Evolutionary conservation across 306 rosid species (phyloP).

Genomic region (Cicer cuneatum): DNA sequence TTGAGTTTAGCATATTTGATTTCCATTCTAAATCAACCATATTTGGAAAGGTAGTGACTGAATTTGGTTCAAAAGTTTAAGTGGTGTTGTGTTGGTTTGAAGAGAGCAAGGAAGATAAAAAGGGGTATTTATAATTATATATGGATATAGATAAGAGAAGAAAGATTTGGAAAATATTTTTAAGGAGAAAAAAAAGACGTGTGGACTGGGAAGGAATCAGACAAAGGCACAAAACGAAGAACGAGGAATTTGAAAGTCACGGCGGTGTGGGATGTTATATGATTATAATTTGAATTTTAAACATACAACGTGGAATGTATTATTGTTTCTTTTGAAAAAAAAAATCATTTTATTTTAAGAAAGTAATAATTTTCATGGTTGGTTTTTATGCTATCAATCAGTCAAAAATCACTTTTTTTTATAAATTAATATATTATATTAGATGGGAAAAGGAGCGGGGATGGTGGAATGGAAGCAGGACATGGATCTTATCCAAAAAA

Average conservation of each 20-base stretch:
- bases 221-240: slow-evolving; percentile 25
- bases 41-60: slow-evolving; percentile 2
- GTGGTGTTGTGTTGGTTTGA: slow-evolving; percentile 23
- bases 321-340: background rate
- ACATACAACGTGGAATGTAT: background rate
- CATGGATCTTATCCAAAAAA: slow-evolving; percentile 63
- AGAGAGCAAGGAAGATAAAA: background rate
- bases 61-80: background rate
- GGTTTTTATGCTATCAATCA: too few relatives aligned
- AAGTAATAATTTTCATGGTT: too few relatives aligned
- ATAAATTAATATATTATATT: background rate
- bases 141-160: background rate
- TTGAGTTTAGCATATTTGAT: slow-evolving; percentile 65
- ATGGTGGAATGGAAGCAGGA: slow-evolving; percentile 14
- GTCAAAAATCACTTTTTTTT: background rate
- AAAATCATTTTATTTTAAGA: too few relatives aligned
- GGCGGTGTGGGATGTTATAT: slow-evolving; percentile 16
- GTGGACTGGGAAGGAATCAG: slow-evolving; percentile 55
- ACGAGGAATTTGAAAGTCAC: slow-evolving; percentile 51
- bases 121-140: slow-evolving; percentile 28
- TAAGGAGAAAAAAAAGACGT: slow-evolving; percentile 62
- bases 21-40: slow-evolving; percentile 86
- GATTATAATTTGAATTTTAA: slow-evolving; percentile 12
- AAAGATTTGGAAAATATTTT: slow-evolving; percentile 29
- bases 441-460: background rate